These are phyloP conservation scores for Venturia nashicola DNA, from an alignment of 2,329 filamentous ascomycete genomes.

Conservation along the genomic window DNA sequence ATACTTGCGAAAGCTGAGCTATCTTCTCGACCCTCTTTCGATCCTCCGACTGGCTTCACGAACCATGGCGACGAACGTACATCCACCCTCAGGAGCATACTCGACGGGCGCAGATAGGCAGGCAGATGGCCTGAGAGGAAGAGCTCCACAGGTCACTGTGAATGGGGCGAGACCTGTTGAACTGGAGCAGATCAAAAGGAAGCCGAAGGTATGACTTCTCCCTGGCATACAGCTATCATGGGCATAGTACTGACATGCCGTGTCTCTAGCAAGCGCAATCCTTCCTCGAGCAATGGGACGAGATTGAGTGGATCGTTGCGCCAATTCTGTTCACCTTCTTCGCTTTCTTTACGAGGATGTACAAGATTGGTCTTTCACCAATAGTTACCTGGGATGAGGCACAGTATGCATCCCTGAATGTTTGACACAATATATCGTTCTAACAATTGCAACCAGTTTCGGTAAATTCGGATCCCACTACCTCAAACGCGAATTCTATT, in stretches of 20 bases:
- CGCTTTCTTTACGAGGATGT: constrained; percentile 55
- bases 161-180: constrained; percentile 20
- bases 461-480: constrained; percentile 99
- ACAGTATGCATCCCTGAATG: constrained; percentile 40
- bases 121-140: constrained; percentile 32
- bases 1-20: not conserved
- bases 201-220: constrained; percentile 29
- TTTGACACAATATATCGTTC: constrained; percentile 5
- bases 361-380: constrained; percentile 54
- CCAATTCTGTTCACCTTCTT: constrained; percentile 50
- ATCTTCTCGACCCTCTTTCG: not conserved
- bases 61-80: constrained; percentile 11
- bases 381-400: constrained; percentile 70
- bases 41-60: not conserved
- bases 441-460: constrained; percentile 45
- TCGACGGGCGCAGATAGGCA: constrained; percentile 29
- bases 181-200: constrained; percentile 31
- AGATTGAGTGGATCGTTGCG: constrained; percentile 51
- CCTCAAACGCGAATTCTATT: constrained; percentile 98
- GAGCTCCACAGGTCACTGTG: constrained; percentile 25
- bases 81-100: not conserved
- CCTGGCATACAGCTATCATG: not conserved
- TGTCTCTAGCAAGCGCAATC: constrained; percentile 31
- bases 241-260: not conserved
- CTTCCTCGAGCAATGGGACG: constrained; percentile 49